Percentiles rank a stretch among this genome's conserved stretches.
These are phyloP conservation scores for Epichloe festucae DNA, from an alignment of 2,329 filamentous ascomycete genomes.

Conservation along the genomic window DNA sequence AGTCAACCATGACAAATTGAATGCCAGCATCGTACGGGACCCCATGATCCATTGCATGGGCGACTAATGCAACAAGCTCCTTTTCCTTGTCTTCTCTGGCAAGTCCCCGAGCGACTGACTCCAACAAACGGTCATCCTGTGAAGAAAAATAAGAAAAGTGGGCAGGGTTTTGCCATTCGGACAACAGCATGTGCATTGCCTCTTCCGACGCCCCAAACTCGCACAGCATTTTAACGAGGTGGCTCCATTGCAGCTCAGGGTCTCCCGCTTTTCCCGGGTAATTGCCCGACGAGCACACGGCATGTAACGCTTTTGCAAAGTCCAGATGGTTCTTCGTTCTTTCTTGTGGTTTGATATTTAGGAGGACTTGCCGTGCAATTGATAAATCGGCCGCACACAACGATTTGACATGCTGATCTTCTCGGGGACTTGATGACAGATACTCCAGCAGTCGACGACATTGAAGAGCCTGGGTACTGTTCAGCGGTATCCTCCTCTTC, in stretches of 20 bases:
- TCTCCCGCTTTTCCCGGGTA: conserved; percentile 10
- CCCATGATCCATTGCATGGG: conserved; percentile 35
- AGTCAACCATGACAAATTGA: conserved; percentile 44
- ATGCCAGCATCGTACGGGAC: conserved; percentile 31
- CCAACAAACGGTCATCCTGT: conserved; percentile 13
- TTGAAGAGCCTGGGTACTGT: conserved; percentile 51
- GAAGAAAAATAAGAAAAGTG: conserved; percentile 10
- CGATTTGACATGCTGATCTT: conserved; percentile 16
- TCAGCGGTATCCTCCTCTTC: conserved; percentile 35
- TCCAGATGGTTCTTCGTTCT: conserved; percentile 31
- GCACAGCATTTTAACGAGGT: conserved; percentile 30
- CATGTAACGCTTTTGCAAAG: conserved; percentile 32
- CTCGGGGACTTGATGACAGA: conserved; percentile 22
- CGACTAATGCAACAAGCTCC: conserved; percentile 43
- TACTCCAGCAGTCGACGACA: conserved; percentile 46
- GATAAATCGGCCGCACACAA: conserved; percentile 29
- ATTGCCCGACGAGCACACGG: conserved; percentile 11
- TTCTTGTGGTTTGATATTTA: conserved; percentile 28
- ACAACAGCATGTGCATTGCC: conserved; percentile 31
- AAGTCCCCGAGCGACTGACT: conserved; percentile 39
- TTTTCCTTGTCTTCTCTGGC: conserved; percentile 43
- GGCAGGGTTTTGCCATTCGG: conserved; percentile 16
- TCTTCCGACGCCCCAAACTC: conserved; percentile 41
- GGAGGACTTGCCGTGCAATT: conserved; percentile 31
- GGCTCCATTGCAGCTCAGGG: conserved; percentile 16